Evolutionary conservation across 2,329 filamentous ascomycete genomes (phyloP).

Genomic region (Paraphaeosphaeria minitans): DNA sequence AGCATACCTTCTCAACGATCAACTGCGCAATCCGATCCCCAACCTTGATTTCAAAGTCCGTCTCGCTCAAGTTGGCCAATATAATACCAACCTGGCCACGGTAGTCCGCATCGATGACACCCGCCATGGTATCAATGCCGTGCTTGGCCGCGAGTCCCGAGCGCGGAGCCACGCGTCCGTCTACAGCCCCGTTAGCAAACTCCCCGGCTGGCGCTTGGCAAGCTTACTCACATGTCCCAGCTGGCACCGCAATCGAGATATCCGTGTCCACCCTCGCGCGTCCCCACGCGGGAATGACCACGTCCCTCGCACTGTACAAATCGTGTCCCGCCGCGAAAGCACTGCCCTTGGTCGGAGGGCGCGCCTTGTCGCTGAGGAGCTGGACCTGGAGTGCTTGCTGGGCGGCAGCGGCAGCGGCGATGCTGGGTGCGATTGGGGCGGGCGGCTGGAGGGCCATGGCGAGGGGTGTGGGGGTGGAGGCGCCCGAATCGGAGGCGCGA

Average conservation of each 20-base stretch:
- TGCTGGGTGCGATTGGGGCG: constrained; percentile 28
- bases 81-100: constrained; percentile 91
- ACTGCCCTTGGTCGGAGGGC: constrained; percentile 84
- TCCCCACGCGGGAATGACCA: constrained; percentile 77
- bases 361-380: constrained; percentile 80
- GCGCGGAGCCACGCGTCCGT: constrained; percentile 87
- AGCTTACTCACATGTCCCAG: constrained; percentile 75
- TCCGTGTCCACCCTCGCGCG: constrained; percentile 90
- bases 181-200: constrained; percentile 51
- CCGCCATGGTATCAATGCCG: constrained; percentile 94
- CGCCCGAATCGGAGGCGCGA: constrained; percentile 35
- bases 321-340: constrained; percentile 93
- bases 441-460: constrained; percentile 28
- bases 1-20: constrained; percentile 76
- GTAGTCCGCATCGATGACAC: constrained; percentile 98
- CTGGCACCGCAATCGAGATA: constrained; percentile 87
- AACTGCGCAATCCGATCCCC: constrained; percentile 94
- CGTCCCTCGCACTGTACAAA: constrained; percentile 77
- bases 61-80: constrained; percentile 88
- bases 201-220: too few species aligned
- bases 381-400: constrained; percentile 77
- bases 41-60: constrained; percentile 78
- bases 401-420: constrained; percentile 32
- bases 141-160: constrained; percentile 92
- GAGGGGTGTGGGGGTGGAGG: constrained; percentile 44